A percentile compares a stretch with the other conserved stretches of the same genome.
phyloP scores from a whole-genome alignment of 306 rosid species.

The Acacia acuminata region DNA sequence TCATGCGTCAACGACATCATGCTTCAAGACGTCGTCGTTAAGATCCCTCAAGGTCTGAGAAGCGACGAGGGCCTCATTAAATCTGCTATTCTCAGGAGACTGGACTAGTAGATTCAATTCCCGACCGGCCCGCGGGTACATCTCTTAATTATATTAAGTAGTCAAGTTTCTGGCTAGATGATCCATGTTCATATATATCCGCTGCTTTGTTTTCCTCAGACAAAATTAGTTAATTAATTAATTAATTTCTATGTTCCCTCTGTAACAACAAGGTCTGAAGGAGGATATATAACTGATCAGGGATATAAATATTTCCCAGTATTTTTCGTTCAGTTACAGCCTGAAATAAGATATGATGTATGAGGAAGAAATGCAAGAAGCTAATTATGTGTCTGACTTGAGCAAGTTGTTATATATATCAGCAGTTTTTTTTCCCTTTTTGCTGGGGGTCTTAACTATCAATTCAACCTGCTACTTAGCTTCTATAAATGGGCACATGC shows the following conservation, averaged over 20 bases:
- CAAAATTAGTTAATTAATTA: not conserved
- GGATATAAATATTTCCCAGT: not conserved
- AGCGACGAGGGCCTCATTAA: constrained; percentile 47
- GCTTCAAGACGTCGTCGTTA: constrained; percentile 81
- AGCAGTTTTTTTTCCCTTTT: not conserved
- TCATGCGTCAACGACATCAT: constrained; percentile 66
- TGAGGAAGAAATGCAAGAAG: not conserved
- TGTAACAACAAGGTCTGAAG: not conserved
- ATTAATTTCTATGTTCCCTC: not conserved
- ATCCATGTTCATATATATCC: not conserved
- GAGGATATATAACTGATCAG: not conserved
- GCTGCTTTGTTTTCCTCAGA: not conserved
- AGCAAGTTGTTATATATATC: not conserved
- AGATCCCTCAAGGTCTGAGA: constrained; percentile 46
- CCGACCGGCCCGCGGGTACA: no score
- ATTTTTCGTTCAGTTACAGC: not conserved
- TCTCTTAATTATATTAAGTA: no score
- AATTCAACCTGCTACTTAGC: not conserved
- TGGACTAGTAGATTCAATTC: constrained; percentile 27
- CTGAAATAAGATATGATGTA: not conserved
- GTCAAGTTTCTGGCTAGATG: not conserved
- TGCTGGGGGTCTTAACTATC: not conserved
- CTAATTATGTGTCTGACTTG: not conserved
- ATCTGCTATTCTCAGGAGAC: constrained; percentile 52
- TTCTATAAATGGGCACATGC: not conserved